These are phyloP conservation scores for Auricularia cornea DNA, from an alignment of 768 basidiomycete genomes.

Conservation along the genomic window DNA sequence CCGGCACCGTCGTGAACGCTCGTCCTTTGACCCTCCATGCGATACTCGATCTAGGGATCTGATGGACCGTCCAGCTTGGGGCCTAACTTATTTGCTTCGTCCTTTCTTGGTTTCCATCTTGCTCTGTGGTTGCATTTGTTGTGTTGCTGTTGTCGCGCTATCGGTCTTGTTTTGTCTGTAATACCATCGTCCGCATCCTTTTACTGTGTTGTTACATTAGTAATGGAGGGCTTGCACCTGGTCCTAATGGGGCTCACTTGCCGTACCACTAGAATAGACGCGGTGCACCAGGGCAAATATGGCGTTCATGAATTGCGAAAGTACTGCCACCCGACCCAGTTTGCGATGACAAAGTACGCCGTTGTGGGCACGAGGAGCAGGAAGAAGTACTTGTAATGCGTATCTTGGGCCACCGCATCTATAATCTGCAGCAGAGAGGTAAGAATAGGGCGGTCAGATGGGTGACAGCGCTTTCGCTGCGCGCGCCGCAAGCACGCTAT, in stretches of 20 bases:
- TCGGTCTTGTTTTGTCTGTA: background rate
- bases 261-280: background rate
- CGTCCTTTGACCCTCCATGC: background rate
- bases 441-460: background rate
- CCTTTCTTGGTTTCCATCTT: background rate
- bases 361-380: constrained; percentile 73
- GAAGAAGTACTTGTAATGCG: constrained; percentile 84
- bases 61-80: background rate
- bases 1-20: background rate
- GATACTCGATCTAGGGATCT: background rate
- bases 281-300: background rate
- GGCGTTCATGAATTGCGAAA: constrained; percentile 71
- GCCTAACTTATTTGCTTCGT: background rate
- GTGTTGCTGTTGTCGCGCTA: background rate
- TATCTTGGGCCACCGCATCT: constrained; percentile 57
- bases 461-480: background rate
- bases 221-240: too few species aligned
- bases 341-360: constrained; percentile 89
- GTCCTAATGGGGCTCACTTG: too few species aligned
- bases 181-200: background rate
- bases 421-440: constrained; percentile 44
- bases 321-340: constrained; percentile 99
- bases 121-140: background rate
- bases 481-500: background rate
- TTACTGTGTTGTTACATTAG: constrained; percentile 1